Evolutionary conservation across 2,329 filamentous ascomycete species (phyloP).

Genomic region (Chaetomium sp.): DNA sequence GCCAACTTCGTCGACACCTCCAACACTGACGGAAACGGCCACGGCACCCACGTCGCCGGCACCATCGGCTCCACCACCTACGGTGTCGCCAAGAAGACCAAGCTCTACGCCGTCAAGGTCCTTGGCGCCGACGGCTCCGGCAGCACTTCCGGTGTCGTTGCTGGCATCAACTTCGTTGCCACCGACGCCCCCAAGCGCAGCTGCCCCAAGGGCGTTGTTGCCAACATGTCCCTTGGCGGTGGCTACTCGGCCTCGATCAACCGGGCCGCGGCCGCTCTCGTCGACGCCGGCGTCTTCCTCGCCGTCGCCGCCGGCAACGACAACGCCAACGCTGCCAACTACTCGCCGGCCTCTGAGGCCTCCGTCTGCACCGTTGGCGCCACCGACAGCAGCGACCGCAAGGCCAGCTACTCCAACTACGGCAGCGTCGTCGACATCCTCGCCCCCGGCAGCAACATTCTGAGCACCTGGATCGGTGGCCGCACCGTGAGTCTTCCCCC

Average conservation of each 20-base stretch:
- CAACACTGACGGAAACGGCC: constrained; percentile 48
- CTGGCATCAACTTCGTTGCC: constrained; percentile 48
- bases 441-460: constrained; percentile 51
- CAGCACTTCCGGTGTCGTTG: constrained; percentile 46
- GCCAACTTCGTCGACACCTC: constrained; percentile 44
- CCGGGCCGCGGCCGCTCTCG: constrained; percentile 51
- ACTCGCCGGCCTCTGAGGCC: constrained; percentile 52
- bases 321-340: constrained; percentile 46
- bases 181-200: constrained; percentile 40
- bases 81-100: constrained; percentile 51
- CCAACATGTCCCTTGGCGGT: constrained; percentile 61
- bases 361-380: constrained; percentile 58
- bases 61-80: constrained; percentile 48
- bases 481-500: constrained; percentile 32
- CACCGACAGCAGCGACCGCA: constrained; percentile 44
- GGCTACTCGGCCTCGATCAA: constrained; percentile 51
- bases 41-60: constrained; percentile 53
- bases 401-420: constrained; percentile 56
- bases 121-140: constrained; percentile 44
- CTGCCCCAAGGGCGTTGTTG: constrained; percentile 51
- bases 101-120: constrained; percentile 50
- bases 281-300: constrained; percentile 53
- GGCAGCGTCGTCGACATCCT: constrained; percentile 54
- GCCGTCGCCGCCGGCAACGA: constrained; percentile 60
- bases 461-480: constrained; percentile 52